These are phyloP conservation scores for Hymenoscyphus occultus DNA, from an alignment of 2,329 filamentous ascomycete species.

Conservation along the genomic window DNA sequence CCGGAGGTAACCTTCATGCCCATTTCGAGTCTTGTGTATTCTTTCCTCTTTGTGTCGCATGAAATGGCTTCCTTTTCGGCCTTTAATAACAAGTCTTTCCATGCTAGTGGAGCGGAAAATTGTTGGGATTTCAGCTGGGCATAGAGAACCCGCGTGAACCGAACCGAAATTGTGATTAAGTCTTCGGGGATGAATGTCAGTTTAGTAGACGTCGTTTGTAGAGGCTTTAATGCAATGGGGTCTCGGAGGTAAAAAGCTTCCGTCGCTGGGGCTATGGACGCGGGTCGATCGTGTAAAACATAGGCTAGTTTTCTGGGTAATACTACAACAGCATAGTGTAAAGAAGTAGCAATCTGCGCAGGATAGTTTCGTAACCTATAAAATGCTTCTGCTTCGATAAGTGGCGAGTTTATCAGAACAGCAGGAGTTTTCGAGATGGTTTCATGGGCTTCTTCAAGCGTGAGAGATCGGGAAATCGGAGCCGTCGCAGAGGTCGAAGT, in stretches of 20 bases:
- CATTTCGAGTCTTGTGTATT: slow-evolving; percentile 50
- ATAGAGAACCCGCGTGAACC: slow-evolving; percentile 85
- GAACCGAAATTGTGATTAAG: slow-evolving; percentile 73
- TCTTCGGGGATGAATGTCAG: slow-evolving; percentile 73
- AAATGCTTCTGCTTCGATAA: slow-evolving; percentile 85
- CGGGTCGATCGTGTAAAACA: slow-evolving; percentile 71
- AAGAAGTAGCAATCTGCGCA: slow-evolving; percentile 64
- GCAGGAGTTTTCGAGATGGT: slow-evolving; percentile 56
- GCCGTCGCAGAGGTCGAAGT: slow-evolving; percentile 39
- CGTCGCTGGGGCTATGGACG: slow-evolving; percentile 75
- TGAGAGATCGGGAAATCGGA: slow-evolving; percentile 47
- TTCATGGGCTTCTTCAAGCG: slow-evolving; percentile 60
- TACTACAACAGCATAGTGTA: slow-evolving; percentile 71
- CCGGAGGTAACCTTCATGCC: slow-evolving; percentile 91
- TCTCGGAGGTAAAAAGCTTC: slow-evolving; percentile 94
- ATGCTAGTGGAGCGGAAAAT: slow-evolving; percentile 62
- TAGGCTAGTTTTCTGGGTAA: slow-evolving; percentile 81
- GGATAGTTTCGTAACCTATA: slow-evolving; percentile 85
- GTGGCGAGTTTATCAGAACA: slow-evolving; percentile 65
- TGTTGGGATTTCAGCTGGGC: slow-evolving; percentile 87
- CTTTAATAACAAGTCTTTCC: slow-evolving; percentile 41
- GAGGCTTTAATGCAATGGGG: slow-evolving; percentile 67
- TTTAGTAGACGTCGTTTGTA: slow-evolving; percentile 53
- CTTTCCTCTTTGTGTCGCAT: slow-evolving; percentile 25
- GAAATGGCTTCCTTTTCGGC: slow-evolving; percentile 33